These are phyloP conservation scores for Suhomyces emberorum DNA, from an alignment of 805 yeast genomes.

Conservation along the genomic window DNA sequence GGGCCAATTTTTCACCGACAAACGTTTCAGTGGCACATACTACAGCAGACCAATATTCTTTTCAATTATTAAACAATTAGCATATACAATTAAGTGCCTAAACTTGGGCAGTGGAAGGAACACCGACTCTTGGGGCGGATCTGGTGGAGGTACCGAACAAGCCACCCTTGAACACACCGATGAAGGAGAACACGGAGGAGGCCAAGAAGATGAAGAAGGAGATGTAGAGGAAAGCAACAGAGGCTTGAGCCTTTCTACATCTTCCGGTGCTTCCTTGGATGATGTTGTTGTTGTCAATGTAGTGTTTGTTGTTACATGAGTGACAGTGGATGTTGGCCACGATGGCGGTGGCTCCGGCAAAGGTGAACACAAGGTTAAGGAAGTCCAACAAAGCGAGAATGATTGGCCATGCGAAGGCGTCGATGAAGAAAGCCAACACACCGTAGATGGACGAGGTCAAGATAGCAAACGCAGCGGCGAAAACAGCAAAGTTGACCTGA, in stretches of 20 bases:
- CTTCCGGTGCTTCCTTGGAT: conserved; percentile 76
- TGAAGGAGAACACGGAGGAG: conserved; percentile 56
- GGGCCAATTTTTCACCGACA: too few species aligned
- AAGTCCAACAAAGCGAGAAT: conserved; percentile 74
- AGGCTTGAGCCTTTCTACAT: conserved; percentile 94
- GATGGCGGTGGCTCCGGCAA: conserved; percentile 91
- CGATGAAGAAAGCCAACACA: conserved; percentile 67
- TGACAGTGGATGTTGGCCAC: conserved; percentile 88
- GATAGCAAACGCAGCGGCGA: conserved; percentile 83
- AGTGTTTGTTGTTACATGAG: conserved; percentile 70
- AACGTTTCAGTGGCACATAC: too few species aligned
- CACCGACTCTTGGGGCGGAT: conserved; percentile 70
- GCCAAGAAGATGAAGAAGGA: conserved; percentile 72
- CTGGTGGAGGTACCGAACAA: conserved; percentile 34
- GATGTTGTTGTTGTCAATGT: conserved; percentile 63
- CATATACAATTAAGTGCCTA: conserved; percentile 41
- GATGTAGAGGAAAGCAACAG: conserved; percentile 80
- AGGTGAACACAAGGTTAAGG: conserved; percentile 85
- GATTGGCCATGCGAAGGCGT: conserved; percentile 84
- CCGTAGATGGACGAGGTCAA: conserved; percentile 81
- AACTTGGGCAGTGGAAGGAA: conserved; percentile 88
- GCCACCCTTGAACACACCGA: conserved; percentile 55
- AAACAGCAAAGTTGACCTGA: conserved; percentile 85
- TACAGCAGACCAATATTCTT: too few species aligned
- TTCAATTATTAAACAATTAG: too few species aligned